Evolutionary conservation across 139 green algal genomes (phyloP).

Genomic region (Monoraphidium neglectum): DNA sequence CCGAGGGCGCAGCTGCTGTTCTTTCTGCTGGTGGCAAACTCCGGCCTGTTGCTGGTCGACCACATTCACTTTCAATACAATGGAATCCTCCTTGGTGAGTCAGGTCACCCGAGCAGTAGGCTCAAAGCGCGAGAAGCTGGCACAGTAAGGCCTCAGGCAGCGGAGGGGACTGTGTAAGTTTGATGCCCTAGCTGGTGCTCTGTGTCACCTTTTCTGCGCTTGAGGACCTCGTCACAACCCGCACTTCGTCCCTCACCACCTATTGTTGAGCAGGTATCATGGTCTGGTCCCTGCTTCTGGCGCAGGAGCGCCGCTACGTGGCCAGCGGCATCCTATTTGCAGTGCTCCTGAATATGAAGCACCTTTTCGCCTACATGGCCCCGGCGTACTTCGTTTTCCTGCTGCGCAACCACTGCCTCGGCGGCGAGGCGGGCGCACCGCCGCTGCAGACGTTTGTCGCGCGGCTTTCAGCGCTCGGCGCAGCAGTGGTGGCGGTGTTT

Average conservation of each 20-base stretch:
- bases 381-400: constrained; percentile 86
- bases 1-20: constrained; percentile 34
- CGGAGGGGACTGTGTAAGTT: too few relatives aligned
- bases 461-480: constrained; percentile 49
- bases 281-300: constrained; percentile 60
- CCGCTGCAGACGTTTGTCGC: neutral
- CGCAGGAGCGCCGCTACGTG: constrained; percentile 34
- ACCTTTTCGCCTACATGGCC: constrained; percentile 89
- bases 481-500: constrained; percentile 53
- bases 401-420: constrained; percentile 64
- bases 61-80: constrained; percentile 99
- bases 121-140: too few relatives aligned
- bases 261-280: constrained; percentile 61
- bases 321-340: constrained; percentile 70
- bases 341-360: constrained; percentile 91
- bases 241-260: too few relatives aligned
- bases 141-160: too few relatives aligned
- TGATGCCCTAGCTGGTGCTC: too few relatives aligned
- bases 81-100: constrained; percentile 87
- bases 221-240: too few relatives aligned
- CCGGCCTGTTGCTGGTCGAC: constrained; percentile 92
- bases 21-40: constrained; percentile 52
- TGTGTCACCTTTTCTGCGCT: too few relatives aligned
- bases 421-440: neutral
- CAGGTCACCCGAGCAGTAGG: too few relatives aligned